Evolutionary conservation across 371 early-diverging fungal genomes (phyloP).

Genomic region (Rhizomucor miehei): DNA sequence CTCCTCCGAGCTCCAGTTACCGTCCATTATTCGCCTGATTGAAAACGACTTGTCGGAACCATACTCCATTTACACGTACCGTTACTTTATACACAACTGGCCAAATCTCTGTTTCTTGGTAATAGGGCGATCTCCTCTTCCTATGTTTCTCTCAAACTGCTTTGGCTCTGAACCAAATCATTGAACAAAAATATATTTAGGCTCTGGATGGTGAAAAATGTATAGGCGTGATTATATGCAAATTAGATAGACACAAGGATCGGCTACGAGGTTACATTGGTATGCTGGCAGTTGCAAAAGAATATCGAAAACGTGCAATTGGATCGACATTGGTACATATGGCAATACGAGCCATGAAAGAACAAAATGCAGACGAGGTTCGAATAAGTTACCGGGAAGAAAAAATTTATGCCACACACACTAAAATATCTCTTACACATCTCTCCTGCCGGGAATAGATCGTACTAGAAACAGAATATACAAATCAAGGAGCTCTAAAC

Average conservation of each 20-base stretch:
- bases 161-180: background rate
- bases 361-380: conserved; percentile 85
- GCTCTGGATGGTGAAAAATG: conserved; percentile 61
- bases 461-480: conserved; percentile 91
- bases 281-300: conserved; percentile 89
- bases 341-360: conserved; percentile 75
- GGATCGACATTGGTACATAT: conserved; percentile 73
- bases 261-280: conserved; percentile 90
- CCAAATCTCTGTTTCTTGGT: conserved; percentile 82
- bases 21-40: conserved; percentile 74
- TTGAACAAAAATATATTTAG: conserved; percentile 21
- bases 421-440: too few species aligned
- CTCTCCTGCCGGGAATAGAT: conserved; percentile 59
- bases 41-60: conserved; percentile 94
- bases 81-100: conserved; percentile 95
- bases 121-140: conserved; percentile 12
- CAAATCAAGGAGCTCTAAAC: conserved; percentile 81
- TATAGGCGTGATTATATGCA: conserved; percentile 89
- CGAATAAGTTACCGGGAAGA: too few species aligned
- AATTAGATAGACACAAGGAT: conserved; percentile 76
- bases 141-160: background rate
- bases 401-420: background rate
- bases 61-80: conserved; percentile 95
- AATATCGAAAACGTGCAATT: conserved; percentile 78
- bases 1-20: conserved; percentile 66